Evolutionary conservation across 202 grass and related monocot genomes (phyloP).

Genomic region (Schoenoplectus tabernaemontani): DNA sequence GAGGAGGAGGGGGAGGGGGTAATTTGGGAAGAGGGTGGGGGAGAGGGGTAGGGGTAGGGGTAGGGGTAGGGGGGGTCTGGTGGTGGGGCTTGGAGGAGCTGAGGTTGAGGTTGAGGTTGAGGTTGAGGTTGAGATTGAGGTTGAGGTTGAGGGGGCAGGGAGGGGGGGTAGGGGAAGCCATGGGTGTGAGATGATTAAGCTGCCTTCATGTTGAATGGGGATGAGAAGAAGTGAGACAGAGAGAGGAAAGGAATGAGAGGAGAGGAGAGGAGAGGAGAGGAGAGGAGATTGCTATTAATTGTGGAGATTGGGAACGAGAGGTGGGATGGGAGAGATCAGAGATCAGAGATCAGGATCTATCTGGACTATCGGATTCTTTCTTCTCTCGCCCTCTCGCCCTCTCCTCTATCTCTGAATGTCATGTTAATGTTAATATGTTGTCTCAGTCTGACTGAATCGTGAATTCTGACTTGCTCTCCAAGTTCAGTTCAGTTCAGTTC

Average conservation of each 20-base stretch:
- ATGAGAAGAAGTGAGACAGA: too few relatives aligned
- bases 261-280: too few relatives aligned
- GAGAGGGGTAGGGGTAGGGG: constrained; percentile 30
- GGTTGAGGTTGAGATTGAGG: constrained; percentile 19
- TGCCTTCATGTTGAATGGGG: too few relatives aligned
- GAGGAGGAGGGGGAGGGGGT: constrained; percentile 26
- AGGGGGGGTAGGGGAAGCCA: constrained; percentile 72
- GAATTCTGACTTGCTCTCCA: background rate
- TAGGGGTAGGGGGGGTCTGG: constrained; percentile 30
- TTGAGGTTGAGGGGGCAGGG: constrained; percentile 41
- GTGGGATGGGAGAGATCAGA: background rate
- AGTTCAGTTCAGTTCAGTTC: background rate
- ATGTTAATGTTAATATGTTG: too few relatives aligned
- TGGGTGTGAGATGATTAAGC: constrained; percentile 1
- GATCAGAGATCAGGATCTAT: too few relatives aligned
- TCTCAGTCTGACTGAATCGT: too few relatives aligned
- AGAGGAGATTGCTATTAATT: too few relatives aligned
- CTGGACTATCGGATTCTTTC: too few relatives aligned
- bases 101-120: constrained; percentile 30
- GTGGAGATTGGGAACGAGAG: too few relatives aligned
- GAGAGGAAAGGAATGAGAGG: too few relatives aligned
- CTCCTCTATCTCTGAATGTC: too few relatives aligned
- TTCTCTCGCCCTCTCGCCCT: too few relatives aligned
- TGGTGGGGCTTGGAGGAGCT: constrained; percentile 36
- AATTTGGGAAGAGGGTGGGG: constrained; percentile 23